These are phyloP conservation scores for Coemansia sp. DNA, from an alignment of 192 early-diverging fungal genomes.

Conservation along the genomic window DNA sequence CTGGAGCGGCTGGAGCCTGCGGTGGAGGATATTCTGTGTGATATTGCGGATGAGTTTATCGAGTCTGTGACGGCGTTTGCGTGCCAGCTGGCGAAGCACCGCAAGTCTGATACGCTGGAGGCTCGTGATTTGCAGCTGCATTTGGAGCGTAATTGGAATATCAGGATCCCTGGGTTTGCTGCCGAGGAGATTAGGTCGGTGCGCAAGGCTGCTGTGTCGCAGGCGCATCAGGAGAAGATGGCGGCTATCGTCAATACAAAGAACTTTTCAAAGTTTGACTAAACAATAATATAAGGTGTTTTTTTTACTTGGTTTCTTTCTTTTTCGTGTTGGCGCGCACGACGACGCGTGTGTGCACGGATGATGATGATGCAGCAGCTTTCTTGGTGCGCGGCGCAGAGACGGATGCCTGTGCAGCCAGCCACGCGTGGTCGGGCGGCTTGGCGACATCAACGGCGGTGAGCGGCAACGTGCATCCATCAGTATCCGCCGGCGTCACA, in stretches of 20 bases:
- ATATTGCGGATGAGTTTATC: slow-evolving; percentile 86
- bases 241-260: slow-evolving; percentile 57
- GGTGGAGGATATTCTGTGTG: slow-evolving; percentile 82
- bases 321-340: not conserved
- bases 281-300: not conserved
- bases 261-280: slow-evolving; percentile 38
- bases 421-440: slow-evolving; percentile 23
- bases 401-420: slow-evolving; percentile 31
- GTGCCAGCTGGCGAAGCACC: slow-evolving; percentile 79
- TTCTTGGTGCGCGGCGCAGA: too few species aligned
- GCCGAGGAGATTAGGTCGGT: slow-evolving; percentile 76
- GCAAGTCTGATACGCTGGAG: slow-evolving; percentile 71
- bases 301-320: not conserved
- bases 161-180: slow-evolving; percentile 84
- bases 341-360: not conserved
- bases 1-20: slow-evolving; percentile 74
- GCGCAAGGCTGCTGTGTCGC: slow-evolving; percentile 63
- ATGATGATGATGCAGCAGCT: too few species aligned
- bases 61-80: slow-evolving; percentile 80
- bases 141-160: slow-evolving; percentile 87
- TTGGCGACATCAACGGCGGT: not conserved
- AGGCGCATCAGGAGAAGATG: slow-evolving; percentile 62
- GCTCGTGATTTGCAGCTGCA: slow-evolving; percentile 87
- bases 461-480: not conserved
- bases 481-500: not conserved